Percentiles rank a stretch among this genome's conserved stretches.
These are phyloP conservation scores for Pseudonectria buxi DNA, from an alignment of 2,329 filamentous ascomycete genomes.

Conservation along the genomic window DNA sequence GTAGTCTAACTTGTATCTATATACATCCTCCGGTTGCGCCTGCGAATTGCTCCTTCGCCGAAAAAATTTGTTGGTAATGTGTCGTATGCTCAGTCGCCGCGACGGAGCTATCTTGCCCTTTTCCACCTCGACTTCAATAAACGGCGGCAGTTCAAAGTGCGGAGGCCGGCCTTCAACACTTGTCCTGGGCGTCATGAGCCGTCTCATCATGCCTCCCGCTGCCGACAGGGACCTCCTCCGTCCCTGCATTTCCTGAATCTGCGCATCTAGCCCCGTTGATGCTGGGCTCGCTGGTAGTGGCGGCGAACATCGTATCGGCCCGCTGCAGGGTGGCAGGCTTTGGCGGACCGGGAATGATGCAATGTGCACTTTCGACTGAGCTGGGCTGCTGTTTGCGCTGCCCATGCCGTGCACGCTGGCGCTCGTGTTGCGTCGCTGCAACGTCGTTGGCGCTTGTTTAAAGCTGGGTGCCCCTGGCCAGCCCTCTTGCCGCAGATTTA, in stretches of 20 bases:
- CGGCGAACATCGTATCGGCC: slow-evolving; percentile 8
- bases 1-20: slow-evolving; percentile 18
- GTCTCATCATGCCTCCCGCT: slow-evolving; percentile 17
- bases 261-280: slow-evolving; percentile 11
- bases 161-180: slow-evolving; percentile 20
- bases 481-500: slow-evolving; percentile 29
- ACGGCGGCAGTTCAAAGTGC: slow-evolving; percentile 8
- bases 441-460: slow-evolving; percentile 19
- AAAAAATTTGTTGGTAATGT: slow-evolving; percentile 23
- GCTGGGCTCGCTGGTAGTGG: slow-evolving; percentile 12
- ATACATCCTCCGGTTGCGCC: slow-evolving; percentile 18
- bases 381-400: slow-evolving; percentile 6
- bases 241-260: slow-evolving; percentile 11
- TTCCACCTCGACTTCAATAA: slow-evolving; percentile 11
- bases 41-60: slow-evolving; percentile 22
- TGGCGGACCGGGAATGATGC: slow-evolving; percentile 12
- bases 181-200: slow-evolving; percentile 17
- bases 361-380: slow-evolving; percentile 12
- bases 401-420: neutral
- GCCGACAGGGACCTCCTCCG: slow-evolving; percentile 21
- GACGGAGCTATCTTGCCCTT: slow-evolving; percentile 11
- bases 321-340: slow-evolving; percentile 10
- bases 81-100: slow-evolving; percentile 21
- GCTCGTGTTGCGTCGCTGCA: slow-evolving; percentile 18
- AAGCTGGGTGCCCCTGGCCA: slow-evolving; percentile 28